These are phyloP conservation scores for Piper longum DNA, from an alignment of 164 flowering plant genomes.

Conservation along the genomic window DNA sequence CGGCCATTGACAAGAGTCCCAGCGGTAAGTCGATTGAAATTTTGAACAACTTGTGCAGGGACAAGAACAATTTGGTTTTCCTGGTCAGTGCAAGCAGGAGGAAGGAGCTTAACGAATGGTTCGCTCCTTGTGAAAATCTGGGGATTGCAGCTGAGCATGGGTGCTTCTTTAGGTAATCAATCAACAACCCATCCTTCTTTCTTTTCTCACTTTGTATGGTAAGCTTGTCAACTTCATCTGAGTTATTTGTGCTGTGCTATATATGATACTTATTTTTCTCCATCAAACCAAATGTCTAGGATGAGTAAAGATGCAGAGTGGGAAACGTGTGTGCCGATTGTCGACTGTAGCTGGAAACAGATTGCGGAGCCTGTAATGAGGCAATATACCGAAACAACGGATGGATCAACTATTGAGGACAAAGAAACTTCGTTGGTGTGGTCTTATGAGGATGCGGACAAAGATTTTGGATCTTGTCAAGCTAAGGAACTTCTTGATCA, in stretches of 20 bases:
- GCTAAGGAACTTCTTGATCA: constrained; percentile 78
- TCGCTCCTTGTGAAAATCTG: constrained; percentile 46
- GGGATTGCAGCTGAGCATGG: constrained; percentile 82
- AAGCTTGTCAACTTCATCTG: neutral
- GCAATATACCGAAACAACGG: constrained; percentile 64
- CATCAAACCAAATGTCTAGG: constrained; percentile 4
- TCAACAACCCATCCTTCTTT: neutral
- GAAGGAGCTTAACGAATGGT: constrained; percentile 40
- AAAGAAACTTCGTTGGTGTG: constrained; percentile 56
- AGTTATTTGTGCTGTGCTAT: neutral
- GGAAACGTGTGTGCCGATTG: constrained; percentile 44
- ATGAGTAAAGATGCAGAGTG: constrained; percentile 40
- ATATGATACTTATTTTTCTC: neutral
- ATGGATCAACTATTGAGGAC: constrained; percentile 59
- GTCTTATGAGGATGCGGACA: constrained; percentile 66
- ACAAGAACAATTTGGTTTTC: constrained; percentile 24
- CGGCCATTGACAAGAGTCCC: constrained; percentile 51
- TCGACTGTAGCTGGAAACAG: constrained; percentile 53
- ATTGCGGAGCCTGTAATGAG: constrained; percentile 66
- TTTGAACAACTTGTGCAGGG: constrained; percentile 36
- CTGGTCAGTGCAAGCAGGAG: constrained; percentile 54
- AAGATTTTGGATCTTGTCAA: constrained; percentile 73
- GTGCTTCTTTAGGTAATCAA: constrained; percentile 39
- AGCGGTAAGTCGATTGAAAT: constrained; percentile 33
- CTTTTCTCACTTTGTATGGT: neutral